These are phyloP conservation scores for Monocercomonoides exilis DNA, from an alignment of 78 protist species.

Conservation along the genomic window DNA sequence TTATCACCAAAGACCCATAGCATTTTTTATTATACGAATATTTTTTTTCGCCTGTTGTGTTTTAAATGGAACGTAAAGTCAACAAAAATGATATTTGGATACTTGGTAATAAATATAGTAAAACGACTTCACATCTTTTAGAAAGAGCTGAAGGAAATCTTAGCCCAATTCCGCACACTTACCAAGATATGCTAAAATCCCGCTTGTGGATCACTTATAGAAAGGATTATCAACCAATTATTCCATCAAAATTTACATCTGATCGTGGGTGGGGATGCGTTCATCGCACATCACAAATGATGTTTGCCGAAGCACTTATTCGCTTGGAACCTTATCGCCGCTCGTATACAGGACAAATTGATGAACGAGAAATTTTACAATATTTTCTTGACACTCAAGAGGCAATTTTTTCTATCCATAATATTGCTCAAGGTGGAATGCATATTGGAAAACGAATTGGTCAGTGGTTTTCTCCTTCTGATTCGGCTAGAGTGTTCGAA, in stretches of 20 bases:
- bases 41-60: no score
- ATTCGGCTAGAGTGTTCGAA: background rate
- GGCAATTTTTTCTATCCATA: background rate
- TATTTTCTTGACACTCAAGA: background rate
- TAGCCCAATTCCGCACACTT: no score
- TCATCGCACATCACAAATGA: background rate
- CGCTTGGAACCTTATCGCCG: background rate
- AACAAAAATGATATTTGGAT: no score
- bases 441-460: background rate
- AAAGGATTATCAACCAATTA: background rate
- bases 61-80: no score
- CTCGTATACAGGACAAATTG: no score
- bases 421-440: background rate
- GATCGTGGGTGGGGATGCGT: constrained; percentile 1
- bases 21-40: no score
- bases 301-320: background rate
- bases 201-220: background rate
- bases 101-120: no score
- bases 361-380: background rate
- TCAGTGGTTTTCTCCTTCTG: background rate
- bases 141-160: no score
- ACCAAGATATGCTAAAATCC: no score
- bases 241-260: background rate
- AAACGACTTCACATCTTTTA: no score
- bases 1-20: no score